Evolutionary conservation across 2,329 filamentous ascomycete species (phyloP).

Genomic region (Diaporthe sp.): DNA sequence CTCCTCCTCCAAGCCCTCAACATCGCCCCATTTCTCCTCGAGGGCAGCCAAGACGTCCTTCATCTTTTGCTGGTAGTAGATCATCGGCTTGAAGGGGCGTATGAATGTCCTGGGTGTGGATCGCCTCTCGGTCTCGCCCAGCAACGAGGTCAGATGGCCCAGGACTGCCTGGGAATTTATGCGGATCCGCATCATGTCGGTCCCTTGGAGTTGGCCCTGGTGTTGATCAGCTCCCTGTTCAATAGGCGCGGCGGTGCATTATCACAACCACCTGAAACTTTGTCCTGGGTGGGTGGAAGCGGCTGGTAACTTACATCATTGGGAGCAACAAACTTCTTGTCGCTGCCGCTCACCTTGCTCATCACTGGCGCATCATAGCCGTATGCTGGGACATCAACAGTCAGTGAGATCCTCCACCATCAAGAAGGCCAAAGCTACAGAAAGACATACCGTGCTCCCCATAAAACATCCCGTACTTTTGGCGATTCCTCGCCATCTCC

Average conservation of each 20-base stretch:
- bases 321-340: conserved; percentile 10
- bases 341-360: not conserved
- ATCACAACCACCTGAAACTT: not conserved
- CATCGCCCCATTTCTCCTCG: conserved; percentile 11
- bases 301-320: not conserved
- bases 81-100: conserved; percentile 12
- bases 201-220: conserved; percentile 8
- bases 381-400: not conserved
- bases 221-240: not conserved
- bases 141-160: not conserved
- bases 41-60: not conserved
- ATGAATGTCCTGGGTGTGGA: conserved; percentile 11
- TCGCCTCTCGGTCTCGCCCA: conserved; percentile 11
- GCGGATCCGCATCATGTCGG: conserved; percentile 18
- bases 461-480: not conserved
- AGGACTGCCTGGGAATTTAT: conserved; percentile 10
- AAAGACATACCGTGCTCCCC: not conserved
- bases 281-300: not conserved
- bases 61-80: conserved; percentile 17
- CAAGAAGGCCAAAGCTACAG: not conserved
- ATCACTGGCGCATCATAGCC: not conserved
- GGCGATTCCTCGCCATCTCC: conserved; percentile 14
- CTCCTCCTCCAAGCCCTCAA: conserved; percentile 43
- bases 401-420: not conserved
- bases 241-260: not conserved